Percentiles rank a stretch among this genome's conserved stretches.
Conservation (phyloP, 768 basidiomycete genomes). For the Vishniacozyma victoriae region DNA sequence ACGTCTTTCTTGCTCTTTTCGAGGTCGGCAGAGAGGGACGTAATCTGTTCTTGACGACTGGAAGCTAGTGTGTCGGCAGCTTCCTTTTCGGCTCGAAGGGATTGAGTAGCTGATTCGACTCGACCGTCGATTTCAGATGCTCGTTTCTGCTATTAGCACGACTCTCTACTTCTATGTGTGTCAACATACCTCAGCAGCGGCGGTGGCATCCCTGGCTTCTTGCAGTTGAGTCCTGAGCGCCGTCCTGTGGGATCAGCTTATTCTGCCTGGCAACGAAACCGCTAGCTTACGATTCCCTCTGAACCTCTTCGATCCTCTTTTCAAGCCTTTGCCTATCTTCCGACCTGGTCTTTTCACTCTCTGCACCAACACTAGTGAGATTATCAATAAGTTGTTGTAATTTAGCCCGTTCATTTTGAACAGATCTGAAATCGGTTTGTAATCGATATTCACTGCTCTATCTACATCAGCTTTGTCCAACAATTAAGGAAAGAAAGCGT, state of each 20-base stretch:
- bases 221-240: constrained; percentile 32
- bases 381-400: constrained; percentile 81
- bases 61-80: constrained; percentile 25
- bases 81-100: constrained; percentile 29
- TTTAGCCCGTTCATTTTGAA: constrained; percentile 74
- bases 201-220: constrained; percentile 24
- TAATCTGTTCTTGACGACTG: constrained; percentile 25
- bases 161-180: not conserved
- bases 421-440: constrained; percentile 73
- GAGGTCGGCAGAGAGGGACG: constrained; percentile 16
- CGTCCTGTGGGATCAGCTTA: constrained; percentile 21
- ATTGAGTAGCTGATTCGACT: constrained; percentile 22
- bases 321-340: constrained; percentile 79
- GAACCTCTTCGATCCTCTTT: constrained; percentile 68
- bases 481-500: not conserved
- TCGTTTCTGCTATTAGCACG: constrained; percentile 11
- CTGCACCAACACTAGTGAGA: constrained; percentile 83
- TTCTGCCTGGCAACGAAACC: not conserved
- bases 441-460: constrained; percentile 75
- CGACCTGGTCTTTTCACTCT: constrained; percentile 73
- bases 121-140: constrained; percentile 25
- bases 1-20: constrained; percentile 18
- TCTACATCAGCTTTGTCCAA: not conserved
- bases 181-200: constrained; percentile 28
- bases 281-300: constrained; percentile 67